phyloP scores from a whole-genome alignment of 228 moss, liverwort and hornwort species.

The Sphagnum fallax region DNA sequence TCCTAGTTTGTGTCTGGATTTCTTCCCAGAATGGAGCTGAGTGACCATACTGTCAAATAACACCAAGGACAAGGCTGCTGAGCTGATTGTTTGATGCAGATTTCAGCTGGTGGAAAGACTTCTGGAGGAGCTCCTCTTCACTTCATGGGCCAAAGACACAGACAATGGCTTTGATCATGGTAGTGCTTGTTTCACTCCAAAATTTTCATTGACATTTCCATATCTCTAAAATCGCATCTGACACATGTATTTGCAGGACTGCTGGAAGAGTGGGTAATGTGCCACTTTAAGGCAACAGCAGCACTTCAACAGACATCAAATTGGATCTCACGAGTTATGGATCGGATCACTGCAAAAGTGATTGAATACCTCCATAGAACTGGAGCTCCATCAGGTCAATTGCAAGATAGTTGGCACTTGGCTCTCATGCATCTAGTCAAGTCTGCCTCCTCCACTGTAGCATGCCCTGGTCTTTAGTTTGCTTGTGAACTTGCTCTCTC shows the following conservation, averaged over 20 bases:
- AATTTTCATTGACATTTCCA: neutral
- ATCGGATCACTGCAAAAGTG: constrained; percentile 36
- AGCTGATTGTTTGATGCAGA: constrained; percentile 14
- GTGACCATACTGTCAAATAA: too few relatives aligned
- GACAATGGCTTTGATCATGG: constrained; percentile 26
- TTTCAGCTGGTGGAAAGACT: constrained; percentile 42
- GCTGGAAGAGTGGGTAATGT: constrained; percentile 48
- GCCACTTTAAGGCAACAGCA: constrained; percentile 37
- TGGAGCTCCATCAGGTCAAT: constrained; percentile 14
- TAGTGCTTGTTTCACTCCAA: neutral
- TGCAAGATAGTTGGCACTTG: constrained; percentile 38
- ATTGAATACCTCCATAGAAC: constrained; percentile 18
- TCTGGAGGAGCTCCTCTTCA: constrained; percentile 13
- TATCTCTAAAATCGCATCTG: neutral
- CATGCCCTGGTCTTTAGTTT: neutral
- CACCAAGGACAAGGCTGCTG: too few relatives aligned
- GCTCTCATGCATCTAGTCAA: constrained; percentile 29
- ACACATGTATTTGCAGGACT: constrained; percentile 10
- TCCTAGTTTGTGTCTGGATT: too few relatives aligned
- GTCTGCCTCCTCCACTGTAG: constrained; percentile 33
- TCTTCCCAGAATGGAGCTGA: too few relatives aligned
- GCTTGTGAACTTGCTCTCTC: too few relatives aligned
- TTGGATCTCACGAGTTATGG: constrained; percentile 38
- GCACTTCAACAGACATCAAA: constrained; percentile 21
- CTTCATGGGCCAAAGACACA: constrained; percentile 29